phyloP scores from a whole-genome alignment of 2,329 filamentous ascomycete genomes.

The Drechslerella stenobrocha region DNA sequence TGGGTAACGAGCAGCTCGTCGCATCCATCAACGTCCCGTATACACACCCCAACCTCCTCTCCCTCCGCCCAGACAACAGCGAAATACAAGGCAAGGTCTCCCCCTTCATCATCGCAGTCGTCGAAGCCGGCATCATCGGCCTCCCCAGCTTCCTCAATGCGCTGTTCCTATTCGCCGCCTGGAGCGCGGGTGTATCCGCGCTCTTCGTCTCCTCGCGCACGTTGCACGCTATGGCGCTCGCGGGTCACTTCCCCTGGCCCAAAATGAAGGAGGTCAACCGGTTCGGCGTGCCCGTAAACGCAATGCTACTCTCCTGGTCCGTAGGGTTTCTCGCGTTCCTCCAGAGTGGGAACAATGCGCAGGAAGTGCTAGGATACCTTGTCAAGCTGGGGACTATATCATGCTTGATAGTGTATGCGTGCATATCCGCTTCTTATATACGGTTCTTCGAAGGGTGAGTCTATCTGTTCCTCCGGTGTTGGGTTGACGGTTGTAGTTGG shows the following conservation, averaged over 20 bases:
- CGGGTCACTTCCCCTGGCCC: slow-evolving; percentile 56
- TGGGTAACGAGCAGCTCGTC: slow-evolving; percentile 53
- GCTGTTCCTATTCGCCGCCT: slow-evolving; percentile 58
- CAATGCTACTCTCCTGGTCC: slow-evolving; percentile 55
- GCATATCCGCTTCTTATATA: slow-evolving; percentile 40
- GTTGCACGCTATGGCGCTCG: slow-evolving; percentile 58
- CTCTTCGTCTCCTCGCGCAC: slow-evolving; percentile 58
- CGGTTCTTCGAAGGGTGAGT: slow-evolving; percentile 45
- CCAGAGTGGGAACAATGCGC: slow-evolving; percentile 53
- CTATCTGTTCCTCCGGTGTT: neutral
- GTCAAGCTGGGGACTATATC: slow-evolving; percentile 41
- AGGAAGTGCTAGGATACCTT: slow-evolving; percentile 43
- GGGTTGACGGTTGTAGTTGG: neutral
- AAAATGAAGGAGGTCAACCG: slow-evolving; percentile 54
- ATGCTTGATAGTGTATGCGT: slow-evolving; percentile 39
- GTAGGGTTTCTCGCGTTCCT: slow-evolving; percentile 56
- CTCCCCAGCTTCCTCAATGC: slow-evolving; percentile 58
- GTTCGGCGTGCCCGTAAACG: slow-evolving; percentile 56
- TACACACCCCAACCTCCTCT: slow-evolving; percentile 53
- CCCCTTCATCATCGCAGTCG: slow-evolving; percentile 57
- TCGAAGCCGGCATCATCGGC: slow-evolving; percentile 55
- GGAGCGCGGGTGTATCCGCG: slow-evolving; percentile 57
- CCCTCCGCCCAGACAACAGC: slow-evolving; percentile 44
- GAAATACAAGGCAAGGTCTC: slow-evolving; percentile 49
- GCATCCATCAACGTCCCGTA: slow-evolving; percentile 58